These are phyloP conservation scores for Cylindrodendrum hubeiense DNA, from an alignment of 2,329 filamentous ascomycete genomes.

Conservation along the genomic window DNA sequence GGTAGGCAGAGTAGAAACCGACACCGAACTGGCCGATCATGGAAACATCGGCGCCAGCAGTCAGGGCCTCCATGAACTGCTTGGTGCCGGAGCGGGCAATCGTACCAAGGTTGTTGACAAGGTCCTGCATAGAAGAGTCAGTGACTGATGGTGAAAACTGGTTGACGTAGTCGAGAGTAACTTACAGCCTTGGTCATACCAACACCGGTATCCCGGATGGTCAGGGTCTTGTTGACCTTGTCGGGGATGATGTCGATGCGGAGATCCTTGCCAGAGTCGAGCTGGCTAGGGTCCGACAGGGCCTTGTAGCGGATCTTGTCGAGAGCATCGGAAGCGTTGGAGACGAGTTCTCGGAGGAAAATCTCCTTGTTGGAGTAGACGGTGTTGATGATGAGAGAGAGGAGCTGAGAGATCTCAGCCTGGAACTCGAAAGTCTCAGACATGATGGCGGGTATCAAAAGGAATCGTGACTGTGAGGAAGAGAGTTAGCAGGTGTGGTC, in stretches of 20 bases:
- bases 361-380: constrained; percentile 99
- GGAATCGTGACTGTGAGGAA: constrained; percentile 44
- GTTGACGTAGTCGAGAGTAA: constrained; percentile 45
- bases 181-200: constrained; percentile 99
- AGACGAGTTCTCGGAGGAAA: constrained; percentile 98
- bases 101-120: constrained; percentile 99
- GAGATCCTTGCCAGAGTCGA: constrained; percentile 97
- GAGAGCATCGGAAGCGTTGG: constrained; percentile 98
- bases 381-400: constrained; percentile 99
- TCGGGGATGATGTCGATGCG: constrained; percentile 99
- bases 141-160: neutral
- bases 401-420: constrained; percentile 99
- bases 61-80: constrained; percentile 99
- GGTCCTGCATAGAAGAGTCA: constrained; percentile 69
- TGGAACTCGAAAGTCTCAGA: constrained; percentile 99
- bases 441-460: constrained; percentile 74
- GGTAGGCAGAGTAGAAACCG: constrained; percentile 99
- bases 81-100: constrained; percentile 99
- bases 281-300: constrained; percentile 95
- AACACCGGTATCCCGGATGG: constrained; percentile 97
- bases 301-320: constrained; percentile 99
- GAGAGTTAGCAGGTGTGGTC: constrained; percentile 31
- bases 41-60: constrained; percentile 98
- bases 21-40: constrained; percentile 99
- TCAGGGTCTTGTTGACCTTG: constrained; percentile 97